phyloP scores from a whole-genome alignment of 306 rosid genomes.

The Cucurbita ficifolia region DNA sequence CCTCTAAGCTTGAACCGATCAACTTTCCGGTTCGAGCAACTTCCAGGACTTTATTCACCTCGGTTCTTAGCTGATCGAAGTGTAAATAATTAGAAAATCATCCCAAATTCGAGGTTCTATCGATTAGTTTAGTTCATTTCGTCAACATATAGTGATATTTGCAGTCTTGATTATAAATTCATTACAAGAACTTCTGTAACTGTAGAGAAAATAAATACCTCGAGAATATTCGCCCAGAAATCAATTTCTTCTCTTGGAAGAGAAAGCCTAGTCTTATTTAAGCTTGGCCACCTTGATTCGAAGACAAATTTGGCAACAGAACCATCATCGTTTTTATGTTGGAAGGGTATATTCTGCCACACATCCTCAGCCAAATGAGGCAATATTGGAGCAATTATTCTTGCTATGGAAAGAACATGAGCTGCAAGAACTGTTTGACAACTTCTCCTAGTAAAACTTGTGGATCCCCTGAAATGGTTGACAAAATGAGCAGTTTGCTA shows the following conservation, averaged over 20 bases:
- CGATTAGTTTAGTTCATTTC: not conserved
- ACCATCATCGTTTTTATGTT: conserved; percentile 42
- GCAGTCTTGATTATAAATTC: not conserved
- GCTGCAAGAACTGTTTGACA: conserved; percentile 93
- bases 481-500: not conserved
- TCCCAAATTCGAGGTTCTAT: not conserved
- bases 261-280: conserved; percentile 55
- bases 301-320: conserved; percentile 68
- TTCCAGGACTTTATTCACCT: conserved; percentile 85
- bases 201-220: conserved; percentile 31
- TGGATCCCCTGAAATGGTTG: conserved; percentile 50
- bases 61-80: conserved; percentile 70
- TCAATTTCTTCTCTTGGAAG: conserved; percentile 56
- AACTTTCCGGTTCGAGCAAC: conserved; percentile 62
- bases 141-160: not conserved
- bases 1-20: conserved; percentile 89
- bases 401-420: conserved; percentile 61
- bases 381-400: conserved; percentile 78
- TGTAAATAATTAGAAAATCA: conserved; percentile 7
- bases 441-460: conserved; percentile 76
- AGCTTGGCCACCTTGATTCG: conserved; percentile 83
- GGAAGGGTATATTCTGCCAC: conserved; percentile 96
- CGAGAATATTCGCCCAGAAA: conserved; percentile 76
- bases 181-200: not conserved
- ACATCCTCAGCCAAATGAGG: conserved; percentile 99